Conservation (phyloP, 495 filamentous ascomycete genomes). For the Sabuloglossum arenarium region DNA sequence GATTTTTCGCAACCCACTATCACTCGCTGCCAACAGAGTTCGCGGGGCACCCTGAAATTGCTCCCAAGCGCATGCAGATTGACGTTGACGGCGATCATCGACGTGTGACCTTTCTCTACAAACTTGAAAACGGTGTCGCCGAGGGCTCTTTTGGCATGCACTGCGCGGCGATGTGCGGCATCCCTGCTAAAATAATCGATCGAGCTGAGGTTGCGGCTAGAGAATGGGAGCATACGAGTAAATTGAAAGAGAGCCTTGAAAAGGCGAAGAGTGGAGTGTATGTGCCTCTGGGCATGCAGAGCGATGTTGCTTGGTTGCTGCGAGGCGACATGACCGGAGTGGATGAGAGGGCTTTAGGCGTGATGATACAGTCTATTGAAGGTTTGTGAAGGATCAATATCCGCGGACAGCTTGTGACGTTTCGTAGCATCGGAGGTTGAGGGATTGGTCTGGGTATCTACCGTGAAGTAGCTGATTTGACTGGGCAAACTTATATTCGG, state of each 20-base stretch:
- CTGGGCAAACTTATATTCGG: too few species aligned
- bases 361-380: slow-evolving; percentile 59
- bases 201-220: slow-evolving; percentile 75
- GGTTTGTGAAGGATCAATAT: slow-evolving; percentile 26
- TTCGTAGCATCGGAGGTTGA: neutral
- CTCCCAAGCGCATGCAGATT: slow-evolving; percentile 77
- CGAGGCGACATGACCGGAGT: slow-evolving; percentile 26
- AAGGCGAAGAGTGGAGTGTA: slow-evolving; percentile 51
- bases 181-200: slow-evolving; percentile 62
- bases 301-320: slow-evolving; percentile 73
- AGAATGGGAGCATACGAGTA: slow-evolving; percentile 87
- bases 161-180: slow-evolving; percentile 95
- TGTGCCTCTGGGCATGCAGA: slow-evolving; percentile 72
- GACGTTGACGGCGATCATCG: slow-evolving; percentile 70
- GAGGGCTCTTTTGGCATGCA: slow-evolving; percentile 99
- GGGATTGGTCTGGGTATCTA: too few species aligned
- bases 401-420: neutral
- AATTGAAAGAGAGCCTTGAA: slow-evolving; percentile 74
- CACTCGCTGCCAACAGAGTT: slow-evolving; percentile 87
- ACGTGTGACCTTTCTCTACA: slow-evolving; percentile 85
- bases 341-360: slow-evolving; percentile 34
- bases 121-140: slow-evolving; percentile 82
- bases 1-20: slow-evolving; percentile 98
- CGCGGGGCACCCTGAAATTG: slow-evolving; percentile 65
- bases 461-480: neutral